Conservation (phyloP, 139 green algal genomes). For the Parachlorella kessleri region DNA sequence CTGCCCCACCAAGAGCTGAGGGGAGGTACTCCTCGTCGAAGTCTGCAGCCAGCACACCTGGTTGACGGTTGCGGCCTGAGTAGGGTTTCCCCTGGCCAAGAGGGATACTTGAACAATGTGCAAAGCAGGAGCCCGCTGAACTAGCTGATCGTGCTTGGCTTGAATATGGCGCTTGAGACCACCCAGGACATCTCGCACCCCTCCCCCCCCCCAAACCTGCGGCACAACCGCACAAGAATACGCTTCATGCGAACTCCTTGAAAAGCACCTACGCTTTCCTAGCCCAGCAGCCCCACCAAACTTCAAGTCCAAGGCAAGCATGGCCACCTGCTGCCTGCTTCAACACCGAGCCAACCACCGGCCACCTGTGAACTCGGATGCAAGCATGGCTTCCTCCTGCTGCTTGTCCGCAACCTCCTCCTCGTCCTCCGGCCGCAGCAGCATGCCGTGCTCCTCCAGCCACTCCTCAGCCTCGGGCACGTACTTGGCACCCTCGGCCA, state of each 20-base stretch:
- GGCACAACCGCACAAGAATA: not conserved
- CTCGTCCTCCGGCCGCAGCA: constrained; percentile 15
- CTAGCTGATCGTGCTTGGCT: too few relatives aligned
- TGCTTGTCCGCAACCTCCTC: constrained; percentile 6
- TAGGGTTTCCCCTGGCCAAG: too few relatives aligned
- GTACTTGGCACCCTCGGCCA: constrained; percentile 10
- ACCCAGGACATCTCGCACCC: not conserved
- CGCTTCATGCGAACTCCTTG: not conserved
- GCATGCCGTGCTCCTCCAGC: constrained; percentile 11
- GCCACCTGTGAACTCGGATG: constrained; percentile 27
- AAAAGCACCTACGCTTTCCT: not conserved
- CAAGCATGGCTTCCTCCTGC: constrained; percentile 9
- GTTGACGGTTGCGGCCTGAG: too few relatives aligned
- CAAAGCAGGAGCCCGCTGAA: too few relatives aligned
- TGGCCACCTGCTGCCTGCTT: constrained; percentile 6
- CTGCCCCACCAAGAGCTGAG: too few relatives aligned
- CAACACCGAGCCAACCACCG: not conserved
- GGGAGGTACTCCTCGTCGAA: too few relatives aligned
- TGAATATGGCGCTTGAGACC: too few relatives aligned
- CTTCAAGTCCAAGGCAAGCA: too few relatives aligned
- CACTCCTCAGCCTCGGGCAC: constrained; percentile 11
- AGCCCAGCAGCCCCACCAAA: too few relatives aligned
- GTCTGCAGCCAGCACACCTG: too few relatives aligned
- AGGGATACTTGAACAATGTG: too few relatives aligned
- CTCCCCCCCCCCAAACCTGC: not conserved